Percentiles rank a stretch among this genome's conserved stretches.
Evolutionary conservation across 345 rosid species (phyloP).

Genomic region (Salix udensis): DNA sequence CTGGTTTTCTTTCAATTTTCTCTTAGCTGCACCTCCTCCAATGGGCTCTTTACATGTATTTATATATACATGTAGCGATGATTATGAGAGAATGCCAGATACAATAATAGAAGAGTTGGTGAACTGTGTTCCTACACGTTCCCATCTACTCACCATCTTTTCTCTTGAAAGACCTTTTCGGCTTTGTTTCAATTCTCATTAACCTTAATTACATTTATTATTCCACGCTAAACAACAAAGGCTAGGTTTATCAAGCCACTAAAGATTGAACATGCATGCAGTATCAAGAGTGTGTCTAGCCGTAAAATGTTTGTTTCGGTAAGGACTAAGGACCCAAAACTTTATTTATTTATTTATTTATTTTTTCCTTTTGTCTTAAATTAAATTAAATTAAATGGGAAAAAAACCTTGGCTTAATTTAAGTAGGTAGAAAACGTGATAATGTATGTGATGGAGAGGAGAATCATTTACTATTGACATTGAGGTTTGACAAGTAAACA

Average conservation of each 20-base stretch:
- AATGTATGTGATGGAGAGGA: not conserved
- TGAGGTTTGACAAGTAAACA: not conserved
- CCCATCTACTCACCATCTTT: conserved; percentile 44
- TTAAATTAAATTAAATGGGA: too few species aligned
- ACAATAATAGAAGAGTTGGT: conserved; percentile 42
- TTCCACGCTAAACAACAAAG: not conserved
- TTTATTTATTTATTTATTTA: too few species aligned
- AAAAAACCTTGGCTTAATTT: not conserved
- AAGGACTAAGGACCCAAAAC: too few species aligned
- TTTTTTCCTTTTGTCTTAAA: too few species aligned
- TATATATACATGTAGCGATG: conserved; percentile 20
- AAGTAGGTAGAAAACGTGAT: not conserved
- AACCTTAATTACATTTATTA: not conserved
- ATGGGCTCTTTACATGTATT: conserved; percentile 17
- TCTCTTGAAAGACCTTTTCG: not conserved
- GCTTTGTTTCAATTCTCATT: not conserved
- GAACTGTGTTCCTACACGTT: conserved; percentile 56
- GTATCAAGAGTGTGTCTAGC: not conserved
- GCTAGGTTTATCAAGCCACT: not conserved
- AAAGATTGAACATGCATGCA: not conserved
- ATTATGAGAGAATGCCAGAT: conserved; percentile 17
- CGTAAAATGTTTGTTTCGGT: not conserved
- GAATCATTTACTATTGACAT: not conserved
- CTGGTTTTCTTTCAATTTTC: not conserved
- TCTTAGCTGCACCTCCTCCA: not conserved